These are phyloP conservation scores for Psilocybe sp. DNA, from an alignment of 768 basidiomycete genomes.

Conservation along the genomic window DNA sequence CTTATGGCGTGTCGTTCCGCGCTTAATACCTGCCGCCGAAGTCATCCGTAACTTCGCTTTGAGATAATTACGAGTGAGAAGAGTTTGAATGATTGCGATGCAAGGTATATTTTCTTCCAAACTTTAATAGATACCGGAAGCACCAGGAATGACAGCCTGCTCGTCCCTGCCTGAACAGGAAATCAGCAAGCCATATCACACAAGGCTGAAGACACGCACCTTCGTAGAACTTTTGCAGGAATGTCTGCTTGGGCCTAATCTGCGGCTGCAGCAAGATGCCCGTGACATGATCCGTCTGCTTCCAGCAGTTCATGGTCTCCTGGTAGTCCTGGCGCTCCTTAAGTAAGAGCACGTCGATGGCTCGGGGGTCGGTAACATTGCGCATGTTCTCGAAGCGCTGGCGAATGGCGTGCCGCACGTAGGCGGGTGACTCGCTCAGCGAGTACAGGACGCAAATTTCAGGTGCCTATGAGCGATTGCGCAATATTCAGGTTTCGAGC, in stretches of 20 bases:
- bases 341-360: slow-evolving; percentile 82
- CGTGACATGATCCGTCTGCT: slow-evolving; percentile 77
- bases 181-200: neutral
- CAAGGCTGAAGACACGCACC: slow-evolving; percentile 47
- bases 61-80: neutral
- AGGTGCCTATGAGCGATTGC: slow-evolving; percentile 62
- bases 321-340: slow-evolving; percentile 89
- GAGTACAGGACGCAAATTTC: slow-evolving; percentile 83
- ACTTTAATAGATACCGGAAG: slow-evolving; percentile 44
- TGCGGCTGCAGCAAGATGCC: slow-evolving; percentile 60
- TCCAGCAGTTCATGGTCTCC: slow-evolving; percentile 94
- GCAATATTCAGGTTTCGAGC: neutral
- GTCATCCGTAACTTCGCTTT: neutral
- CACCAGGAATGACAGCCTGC: slow-evolving; percentile 67
- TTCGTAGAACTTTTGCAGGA: slow-evolving; percentile 83
- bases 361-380: slow-evolving; percentile 74
- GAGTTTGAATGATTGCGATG: slow-evolving; percentile 1
- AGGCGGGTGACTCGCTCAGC: slow-evolving; percentile 72
- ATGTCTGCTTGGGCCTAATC: slow-evolving; percentile 48
- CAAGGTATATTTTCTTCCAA: slow-evolving; percentile 5
- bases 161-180: slow-evolving; percentile 65
- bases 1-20: neutral
- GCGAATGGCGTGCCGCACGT: slow-evolving; percentile 79
- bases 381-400: slow-evolving; percentile 85
- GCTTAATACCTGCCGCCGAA: no score